A percentile compares a stretch with the other conserved stretches of the same genome.
These are phyloP conservation scores for Stagonosporopsis vannaccii DNA, from an alignment of 2,329 filamentous ascomycete genomes.

Conservation along the genomic window DNA sequence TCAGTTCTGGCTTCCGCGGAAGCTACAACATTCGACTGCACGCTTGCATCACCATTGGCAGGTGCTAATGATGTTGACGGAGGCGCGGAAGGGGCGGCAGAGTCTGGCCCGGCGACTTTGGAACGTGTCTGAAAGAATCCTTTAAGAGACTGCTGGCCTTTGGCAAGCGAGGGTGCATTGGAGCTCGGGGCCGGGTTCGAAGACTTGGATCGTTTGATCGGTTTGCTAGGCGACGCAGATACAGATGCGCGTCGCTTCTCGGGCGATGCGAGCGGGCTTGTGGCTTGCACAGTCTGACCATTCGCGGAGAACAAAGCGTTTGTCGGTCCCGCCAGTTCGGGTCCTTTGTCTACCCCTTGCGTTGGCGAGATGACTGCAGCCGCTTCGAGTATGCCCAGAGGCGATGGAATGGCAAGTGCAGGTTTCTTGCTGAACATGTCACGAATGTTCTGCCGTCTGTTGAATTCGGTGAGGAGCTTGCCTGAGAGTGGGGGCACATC, in stretches of 20 bases:
- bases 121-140: conserved; percentile 72
- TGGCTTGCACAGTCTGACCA: conserved; percentile 3
- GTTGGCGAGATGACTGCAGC: conserved; percentile 5
- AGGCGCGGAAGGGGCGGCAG: conserved; percentile 8
- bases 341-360: conserved; percentile 15
- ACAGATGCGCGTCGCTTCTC: conserved; percentile 41
- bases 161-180: conserved; percentile 36
- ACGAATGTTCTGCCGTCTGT: conserved; percentile 82
- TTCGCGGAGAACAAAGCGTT: conserved; percentile 16
- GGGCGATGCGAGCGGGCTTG: conserved; percentile 33
- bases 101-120: conserved; percentile 17
- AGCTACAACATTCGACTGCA: neutral
- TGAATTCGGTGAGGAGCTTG: conserved; percentile 85
- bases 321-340: conserved; percentile 19
- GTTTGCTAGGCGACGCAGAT: conserved; percentile 28
- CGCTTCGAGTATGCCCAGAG: conserved; percentile 2
- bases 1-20: conserved; percentile 8
- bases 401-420: conserved; percentile 4
- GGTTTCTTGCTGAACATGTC: conserved; percentile 78
- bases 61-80: conserved; percentile 4
- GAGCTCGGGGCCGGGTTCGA: conserved; percentile 29
- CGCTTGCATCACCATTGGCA: conserved; percentile 5
- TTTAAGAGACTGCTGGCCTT: conserved; percentile 70
- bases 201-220: conserved; percentile 61
- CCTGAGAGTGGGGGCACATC: conserved; percentile 78